A percentile compares a stretch with the other conserved stretches of the same genome.
Conservation (phyloP, 352 stramenopile species). For the Phytophthora citrophthora region DNA sequence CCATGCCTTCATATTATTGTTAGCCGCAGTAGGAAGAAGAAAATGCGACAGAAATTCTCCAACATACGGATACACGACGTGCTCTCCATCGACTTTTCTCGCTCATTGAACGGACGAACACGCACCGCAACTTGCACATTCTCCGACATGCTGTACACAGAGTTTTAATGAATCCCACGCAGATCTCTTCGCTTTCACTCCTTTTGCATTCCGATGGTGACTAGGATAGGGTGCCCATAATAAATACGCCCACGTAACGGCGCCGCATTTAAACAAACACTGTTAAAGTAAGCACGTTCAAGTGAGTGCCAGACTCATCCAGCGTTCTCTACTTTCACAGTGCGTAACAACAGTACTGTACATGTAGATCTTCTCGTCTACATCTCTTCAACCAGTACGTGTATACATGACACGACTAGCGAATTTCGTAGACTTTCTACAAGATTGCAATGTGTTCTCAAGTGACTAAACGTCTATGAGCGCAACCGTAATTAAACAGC, state of each 20-base stretch:
- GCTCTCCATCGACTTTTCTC: constrained; percentile 77
- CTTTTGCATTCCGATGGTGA: neutral
- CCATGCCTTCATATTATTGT: constrained; percentile 57
- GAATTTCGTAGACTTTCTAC: constrained; percentile 4
- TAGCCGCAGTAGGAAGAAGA: neutral
- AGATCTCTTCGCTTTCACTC: neutral
- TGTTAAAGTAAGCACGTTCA: neutral
- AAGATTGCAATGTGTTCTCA: neutral
- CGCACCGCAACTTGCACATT: constrained; percentile 88
- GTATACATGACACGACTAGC: constrained; percentile 6
- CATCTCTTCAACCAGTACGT: neutral
- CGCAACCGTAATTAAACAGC: neutral
- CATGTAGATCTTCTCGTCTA: no score
- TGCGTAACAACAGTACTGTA: no score
- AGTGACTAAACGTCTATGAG: no score
- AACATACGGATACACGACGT: constrained; percentile 70
- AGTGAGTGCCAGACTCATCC: neutral
- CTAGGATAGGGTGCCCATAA: constrained; percentile 10
- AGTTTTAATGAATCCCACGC: neutral
- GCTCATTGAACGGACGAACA: constrained; percentile 84
- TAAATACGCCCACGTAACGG: constrained; percentile 25
- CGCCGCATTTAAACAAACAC: constrained; percentile 4
- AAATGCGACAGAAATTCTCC: no score
- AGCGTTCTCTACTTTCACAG: no score
- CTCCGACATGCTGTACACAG: constrained; percentile 56